Conservation (phyloP, 306 rosid genomes). For the Bauhinia variegata region DNA sequence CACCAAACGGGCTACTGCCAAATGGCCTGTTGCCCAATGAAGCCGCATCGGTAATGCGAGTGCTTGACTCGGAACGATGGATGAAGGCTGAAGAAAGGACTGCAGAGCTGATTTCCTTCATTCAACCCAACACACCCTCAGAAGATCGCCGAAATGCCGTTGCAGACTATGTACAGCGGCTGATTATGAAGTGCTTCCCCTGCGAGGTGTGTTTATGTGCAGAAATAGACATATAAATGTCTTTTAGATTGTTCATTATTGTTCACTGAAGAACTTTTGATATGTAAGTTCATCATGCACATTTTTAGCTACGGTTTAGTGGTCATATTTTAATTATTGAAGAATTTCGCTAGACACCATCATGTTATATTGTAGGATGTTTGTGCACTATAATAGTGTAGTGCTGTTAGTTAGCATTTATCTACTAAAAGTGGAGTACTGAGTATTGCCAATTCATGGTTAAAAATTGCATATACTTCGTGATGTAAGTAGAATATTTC, state of each 20-base stretch:
- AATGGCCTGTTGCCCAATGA: slow-evolving; percentile 90
- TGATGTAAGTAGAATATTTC: neutral
- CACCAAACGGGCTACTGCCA: slow-evolving; percentile 85
- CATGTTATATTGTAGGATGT: slow-evolving; percentile 2
- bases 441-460: slow-evolving; percentile 23
- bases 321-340: slow-evolving; percentile 15
- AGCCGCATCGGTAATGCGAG: slow-evolving; percentile 76
- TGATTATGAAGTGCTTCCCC: slow-evolving; percentile 80
- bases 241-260: slow-evolving; percentile 14
- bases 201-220: slow-evolving; percentile 70
- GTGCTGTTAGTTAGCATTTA: slow-evolving; percentile 1
- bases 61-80: slow-evolving; percentile 82
- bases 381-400: neutral
- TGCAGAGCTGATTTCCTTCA: slow-evolving; percentile 83
- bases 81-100: slow-evolving; percentile 84
- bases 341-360: slow-evolving; percentile 12
- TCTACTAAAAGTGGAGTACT: neutral
- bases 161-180: slow-evolving; percentile 78
- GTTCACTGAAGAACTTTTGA: slow-evolving; percentile 9
- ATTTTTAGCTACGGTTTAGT: neutral
- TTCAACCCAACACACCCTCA: slow-evolving; percentile 90
- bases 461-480: neutral
- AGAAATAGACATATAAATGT: neutral
- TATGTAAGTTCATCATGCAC: slow-evolving; percentile 21
- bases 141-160: slow-evolving; percentile 84